A percentile compares a stretch with the other conserved stretches of the same genome.
Evolutionary conservation across 441 rosid genomes (phyloP).

Genomic region (Syzygium syzygioides): DNA sequence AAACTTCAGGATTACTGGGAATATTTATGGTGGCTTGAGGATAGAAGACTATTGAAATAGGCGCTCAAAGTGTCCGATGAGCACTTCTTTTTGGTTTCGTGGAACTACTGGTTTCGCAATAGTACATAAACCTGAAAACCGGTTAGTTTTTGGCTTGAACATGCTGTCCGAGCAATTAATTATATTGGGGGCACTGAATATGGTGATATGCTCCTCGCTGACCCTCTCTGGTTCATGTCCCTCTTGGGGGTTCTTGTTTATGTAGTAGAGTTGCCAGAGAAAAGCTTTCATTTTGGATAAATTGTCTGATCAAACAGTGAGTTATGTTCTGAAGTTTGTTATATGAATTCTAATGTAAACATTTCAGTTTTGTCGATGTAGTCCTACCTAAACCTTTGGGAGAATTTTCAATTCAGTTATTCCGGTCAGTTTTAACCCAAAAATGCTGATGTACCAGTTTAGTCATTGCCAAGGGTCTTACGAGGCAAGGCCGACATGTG

Average conservation of each 20-base stretch:
- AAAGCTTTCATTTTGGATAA: background rate
- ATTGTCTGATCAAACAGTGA: background rate
- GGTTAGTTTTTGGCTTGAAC: background rate
- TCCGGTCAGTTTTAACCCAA: background rate
- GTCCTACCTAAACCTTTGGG: background rate
- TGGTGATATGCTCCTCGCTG: background rate
- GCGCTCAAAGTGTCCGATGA: background rate
- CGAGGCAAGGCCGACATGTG: no score
- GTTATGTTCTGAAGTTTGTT: background rate
- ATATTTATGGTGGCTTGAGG: background rate
- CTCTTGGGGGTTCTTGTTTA: background rate
- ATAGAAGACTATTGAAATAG: background rate
- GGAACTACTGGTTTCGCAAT: background rate
- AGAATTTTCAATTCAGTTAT: background rate
- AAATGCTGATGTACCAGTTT: background rate
- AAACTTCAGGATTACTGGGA: constrained; percentile 49
- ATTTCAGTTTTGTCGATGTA: background rate
- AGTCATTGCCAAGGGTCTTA: background rate
- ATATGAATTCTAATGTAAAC: background rate
- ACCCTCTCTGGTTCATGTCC: background rate
- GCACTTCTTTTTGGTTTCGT: background rate
- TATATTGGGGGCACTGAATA: background rate
- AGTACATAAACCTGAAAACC: background rate
- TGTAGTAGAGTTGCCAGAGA: background rate
- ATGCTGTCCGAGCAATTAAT: background rate